Conservation (phyloP, 2,329 filamentous ascomycete species). For the Tolypocladium capitatum region DNA sequence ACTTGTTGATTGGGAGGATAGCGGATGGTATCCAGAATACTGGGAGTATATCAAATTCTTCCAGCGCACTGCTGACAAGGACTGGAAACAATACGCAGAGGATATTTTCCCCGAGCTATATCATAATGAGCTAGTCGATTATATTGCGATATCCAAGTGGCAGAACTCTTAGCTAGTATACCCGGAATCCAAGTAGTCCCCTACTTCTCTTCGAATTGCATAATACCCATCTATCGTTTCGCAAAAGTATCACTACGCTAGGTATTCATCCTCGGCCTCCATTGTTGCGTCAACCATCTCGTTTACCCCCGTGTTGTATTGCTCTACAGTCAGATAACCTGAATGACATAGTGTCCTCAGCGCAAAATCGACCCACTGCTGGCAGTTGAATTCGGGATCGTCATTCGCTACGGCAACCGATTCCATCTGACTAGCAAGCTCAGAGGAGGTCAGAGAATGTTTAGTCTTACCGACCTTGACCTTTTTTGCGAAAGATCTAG, state of each 20-base stretch:
- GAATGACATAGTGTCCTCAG: not conserved
- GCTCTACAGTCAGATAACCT: slow-evolving; percentile 1
- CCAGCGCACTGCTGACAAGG: slow-evolving; percentile 7
- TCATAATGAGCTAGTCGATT: slow-evolving; percentile 13
- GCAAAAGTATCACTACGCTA: slow-evolving; percentile 7
- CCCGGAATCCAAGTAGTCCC: not conserved
- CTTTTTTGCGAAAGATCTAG: too few relatives aligned
- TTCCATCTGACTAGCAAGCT: too few relatives aligned
- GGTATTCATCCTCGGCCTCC: slow-evolving; percentile 2
- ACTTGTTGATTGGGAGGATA: slow-evolving; percentile 33
- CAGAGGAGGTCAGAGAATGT: too few relatives aligned
- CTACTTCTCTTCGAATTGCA: not conserved
- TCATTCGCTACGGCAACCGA: too few relatives aligned
- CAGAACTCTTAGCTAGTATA: slow-evolving; percentile 5
- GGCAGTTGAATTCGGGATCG: too few relatives aligned
- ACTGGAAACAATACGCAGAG: slow-evolving; percentile 11
- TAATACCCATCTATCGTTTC: not conserved
- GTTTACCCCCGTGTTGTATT: slow-evolving; percentile 2
- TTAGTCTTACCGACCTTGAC: too few relatives aligned
- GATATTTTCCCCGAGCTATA: slow-evolving; percentile 14
- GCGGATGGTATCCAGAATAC: slow-evolving; percentile 32
- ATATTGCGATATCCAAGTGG: slow-evolving; percentile 10
- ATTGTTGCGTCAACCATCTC: slow-evolving; percentile 4
- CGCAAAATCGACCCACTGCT: too few relatives aligned
- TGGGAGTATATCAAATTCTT: slow-evolving; percentile 25